Base-by-base conservation (phyloP, 2,329 filamentous ascomycete genomes). In the Fusarium nisikadoi region DNA sequence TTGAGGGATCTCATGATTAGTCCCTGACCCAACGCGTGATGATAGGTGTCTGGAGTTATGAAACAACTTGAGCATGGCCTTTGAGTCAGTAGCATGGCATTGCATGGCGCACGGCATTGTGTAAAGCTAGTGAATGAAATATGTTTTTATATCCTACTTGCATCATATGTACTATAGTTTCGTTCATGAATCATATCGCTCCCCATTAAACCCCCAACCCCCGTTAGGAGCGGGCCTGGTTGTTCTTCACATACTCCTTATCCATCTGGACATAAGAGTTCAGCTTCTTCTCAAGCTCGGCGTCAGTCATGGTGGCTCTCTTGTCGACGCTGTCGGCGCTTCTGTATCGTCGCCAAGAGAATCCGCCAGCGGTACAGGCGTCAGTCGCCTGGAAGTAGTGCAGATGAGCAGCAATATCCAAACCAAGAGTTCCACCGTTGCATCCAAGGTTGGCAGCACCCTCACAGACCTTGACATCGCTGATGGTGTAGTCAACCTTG, bases 381-480 rank as follows among this genome's bases (percentile, higher is more conserved):
- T 80, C 70, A 16, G 86, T 84, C 25, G 76, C 61, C 62, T 80
- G 79, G 66, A 90, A 83, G 80, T 90, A 90, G 74, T 82, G 79
- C 23, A 75, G 36, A 77, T 90, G 88, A 5, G 86, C 82, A 8
- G 75, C 56, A 38, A 83, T 67, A 66, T 88, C 80, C 42, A 89
- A 75, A 4, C 84, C 84, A 5, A 78, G 63, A 1, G 84, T 85
- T 38, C 84, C 84, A n/a, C 76, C 87, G 74, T 89, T 90, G 80
- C 88, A 90, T 39, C 63, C 45, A 16, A 80, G 75, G 77, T 85
- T 88, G 29, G 80, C 80, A 63, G 80, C 82, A 67, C 88, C 88
- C 19, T 78, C 64, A 81, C 88, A 90, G 29, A 86, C 79, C 54
- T 80, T 74, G 72, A 90, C 75, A 53, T 86, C 82, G 8, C 52